Percentiles rank a stretch among this genome's conserved stretches.
Evolutionary conservation across 2,329 filamentous ascomycete genomes (phyloP).

Genomic region (Cadophora gregata): DNA sequence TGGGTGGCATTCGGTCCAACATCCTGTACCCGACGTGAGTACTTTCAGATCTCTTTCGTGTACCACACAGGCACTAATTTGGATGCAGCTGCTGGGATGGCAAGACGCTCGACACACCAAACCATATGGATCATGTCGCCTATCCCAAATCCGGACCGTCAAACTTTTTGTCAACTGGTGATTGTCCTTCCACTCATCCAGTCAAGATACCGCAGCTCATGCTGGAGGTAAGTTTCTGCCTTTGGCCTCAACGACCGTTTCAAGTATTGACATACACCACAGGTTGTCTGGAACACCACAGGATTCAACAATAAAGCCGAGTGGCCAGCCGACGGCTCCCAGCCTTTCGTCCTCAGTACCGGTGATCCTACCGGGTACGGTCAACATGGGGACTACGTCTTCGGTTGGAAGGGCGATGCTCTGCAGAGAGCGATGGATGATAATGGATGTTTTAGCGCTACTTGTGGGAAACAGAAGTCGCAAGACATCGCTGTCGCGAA

Average conservation of each 20-base stretch:
- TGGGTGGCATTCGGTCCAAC: conserved; percentile 44
- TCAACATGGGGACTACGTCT: conserved; percentile 58
- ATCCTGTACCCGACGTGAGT: conserved; percentile 40
- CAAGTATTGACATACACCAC: background rate
- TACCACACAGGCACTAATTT: background rate
- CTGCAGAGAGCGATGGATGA: conserved; percentile 49
- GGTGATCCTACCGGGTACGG: conserved; percentile 52
- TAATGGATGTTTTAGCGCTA: conserved; percentile 3
- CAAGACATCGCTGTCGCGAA: background rate
- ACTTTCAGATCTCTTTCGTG: conserved; percentile 4
- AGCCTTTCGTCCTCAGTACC: conserved; percentile 50
- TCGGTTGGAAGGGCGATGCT: conserved; percentile 52
- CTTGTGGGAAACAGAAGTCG: background rate
- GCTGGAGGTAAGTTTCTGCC: background rate
- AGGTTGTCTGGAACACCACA: conserved; percentile 32
- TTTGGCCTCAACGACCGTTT: too few relatives aligned
- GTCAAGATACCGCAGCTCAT: conserved; percentile 21
- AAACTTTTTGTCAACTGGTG: background rate
- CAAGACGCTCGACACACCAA: conserved; percentile 23
- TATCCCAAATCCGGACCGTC: conserved; percentile 10
- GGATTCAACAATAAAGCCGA: conserved; percentile 50
- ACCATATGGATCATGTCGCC: conserved; percentile 24
- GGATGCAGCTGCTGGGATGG: conserved; percentile 35
- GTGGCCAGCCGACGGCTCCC: conserved; percentile 52
- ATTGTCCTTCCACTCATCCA: conserved; percentile 21